phyloP scores from a whole-genome alignment of 1,139 yeast genomes.

The Debaryomyces robertsiae region DNA sequence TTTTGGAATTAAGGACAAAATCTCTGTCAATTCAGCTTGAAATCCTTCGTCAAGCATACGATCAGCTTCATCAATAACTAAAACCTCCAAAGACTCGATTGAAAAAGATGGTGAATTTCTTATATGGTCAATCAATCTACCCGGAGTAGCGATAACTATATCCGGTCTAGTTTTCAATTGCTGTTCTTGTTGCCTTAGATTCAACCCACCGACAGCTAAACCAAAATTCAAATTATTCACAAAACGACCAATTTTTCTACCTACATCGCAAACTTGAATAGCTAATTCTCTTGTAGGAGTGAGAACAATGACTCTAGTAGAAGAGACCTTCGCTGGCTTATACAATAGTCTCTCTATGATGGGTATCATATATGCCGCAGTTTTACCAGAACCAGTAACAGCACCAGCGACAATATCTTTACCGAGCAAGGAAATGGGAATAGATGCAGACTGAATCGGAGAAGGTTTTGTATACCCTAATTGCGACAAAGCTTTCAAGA shows the following conservation, averaged over 20 bases:
- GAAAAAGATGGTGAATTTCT: conserved; percentile 92
- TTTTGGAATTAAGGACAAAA: conserved; percentile 79
- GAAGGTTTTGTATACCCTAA: conserved; percentile 86
- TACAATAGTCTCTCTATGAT: conserved; percentile 88
- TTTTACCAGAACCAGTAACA: conserved; percentile 98
- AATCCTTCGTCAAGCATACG: conserved; percentile 99
- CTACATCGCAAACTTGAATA: conserved; percentile 93
- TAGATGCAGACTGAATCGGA: conserved; percentile 90
- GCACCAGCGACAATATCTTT: conserved; percentile 99
- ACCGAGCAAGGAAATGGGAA: conserved; percentile 90
- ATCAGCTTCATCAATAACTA: conserved; percentile 97
- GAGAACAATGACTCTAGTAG: conserved; percentile 86
- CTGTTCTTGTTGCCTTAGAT: conserved; percentile 92
- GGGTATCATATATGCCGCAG: conserved; percentile 97
- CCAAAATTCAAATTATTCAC: conserved; percentile 81
- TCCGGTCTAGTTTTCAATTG: conserved; percentile 91
- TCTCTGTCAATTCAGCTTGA: conserved; percentile 91
- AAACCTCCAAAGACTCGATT: conserved; percentile 86
- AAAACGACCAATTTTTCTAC: conserved; percentile 77
- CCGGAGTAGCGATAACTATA: conserved; percentile 96
- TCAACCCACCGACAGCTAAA: conserved; percentile 96
- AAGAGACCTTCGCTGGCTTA: conserved; percentile 81
- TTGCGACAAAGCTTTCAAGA: conserved; percentile 76
- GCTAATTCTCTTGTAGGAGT: conserved; percentile 98
- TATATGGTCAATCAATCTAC: conserved; percentile 94